Conservation (phyloP, 78 protist genomes). For the Bigelowiella natans region DNA sequence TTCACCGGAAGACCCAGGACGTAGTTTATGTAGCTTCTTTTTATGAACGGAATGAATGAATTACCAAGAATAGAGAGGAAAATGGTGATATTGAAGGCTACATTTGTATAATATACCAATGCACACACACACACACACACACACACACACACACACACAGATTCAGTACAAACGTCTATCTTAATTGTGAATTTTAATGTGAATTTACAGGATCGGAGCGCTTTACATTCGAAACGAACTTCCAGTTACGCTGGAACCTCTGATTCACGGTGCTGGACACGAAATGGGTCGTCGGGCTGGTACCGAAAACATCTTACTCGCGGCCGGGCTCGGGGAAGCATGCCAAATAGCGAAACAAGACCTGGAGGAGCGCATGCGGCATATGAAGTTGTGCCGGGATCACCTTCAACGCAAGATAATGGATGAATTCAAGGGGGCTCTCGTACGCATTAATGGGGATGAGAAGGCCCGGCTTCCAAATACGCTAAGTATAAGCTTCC, state of each 20-base stretch:
- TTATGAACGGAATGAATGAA: too few species aligned
- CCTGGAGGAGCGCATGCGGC: too few species aligned
- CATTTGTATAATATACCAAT: not conserved
- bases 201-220: slow-evolving; percentile 6
- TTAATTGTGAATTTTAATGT: too few species aligned
- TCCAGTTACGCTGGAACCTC: not conserved
- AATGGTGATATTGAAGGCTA: not conserved
- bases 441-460: not conserved
- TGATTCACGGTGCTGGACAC: slow-evolving; percentile 25
- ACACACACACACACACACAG: not conserved
- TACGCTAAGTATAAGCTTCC: not conserved
- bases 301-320: slow-evolving; percentile 6
- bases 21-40: too few species aligned
- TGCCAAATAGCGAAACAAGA: not conserved
- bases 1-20: too few species aligned
- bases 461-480: not conserved
- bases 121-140: not conserved
- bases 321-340: not conserved
- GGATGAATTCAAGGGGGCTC: not conserved
- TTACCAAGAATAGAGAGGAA: not conserved
- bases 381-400: too few species aligned
- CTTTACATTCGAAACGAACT: not conserved
- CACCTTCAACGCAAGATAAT: too few species aligned
- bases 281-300: slow-evolving; percentile 31
- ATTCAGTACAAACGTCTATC: too few species aligned